These are phyloP conservation scores for Asterophora parasitica DNA, from an alignment of 768 basidiomycete genomes.

Conservation along the genomic window DNA sequence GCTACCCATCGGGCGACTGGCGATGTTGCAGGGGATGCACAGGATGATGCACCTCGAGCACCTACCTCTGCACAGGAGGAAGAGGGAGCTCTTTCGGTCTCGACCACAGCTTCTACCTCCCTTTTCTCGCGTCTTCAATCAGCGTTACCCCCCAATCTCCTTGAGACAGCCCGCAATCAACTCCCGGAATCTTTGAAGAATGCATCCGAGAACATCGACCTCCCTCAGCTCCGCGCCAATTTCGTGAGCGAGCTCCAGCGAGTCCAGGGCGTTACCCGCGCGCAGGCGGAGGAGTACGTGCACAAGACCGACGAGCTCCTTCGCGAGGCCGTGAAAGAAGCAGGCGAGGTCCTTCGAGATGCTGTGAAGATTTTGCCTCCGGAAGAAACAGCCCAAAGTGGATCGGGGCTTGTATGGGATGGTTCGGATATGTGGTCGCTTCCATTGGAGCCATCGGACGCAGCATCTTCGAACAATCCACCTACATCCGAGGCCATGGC, in stretches of 20 bases:
- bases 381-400: constrained; percentile 35
- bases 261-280: constrained; percentile 69
- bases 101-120: constrained; percentile 19
- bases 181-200: constrained; percentile 64
- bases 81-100: constrained; percentile 17
- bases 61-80: constrained; percentile 11
- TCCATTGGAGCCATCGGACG: constrained; percentile 34
- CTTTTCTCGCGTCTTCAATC: constrained; percentile 70
- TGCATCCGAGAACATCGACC: constrained; percentile 58
- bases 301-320: constrained; percentile 66
- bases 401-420: constrained; percentile 64
- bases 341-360: constrained; percentile 77
- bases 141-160: constrained; percentile 70
- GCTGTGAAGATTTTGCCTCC: constrained; percentile 93
- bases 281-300: constrained; percentile 81
- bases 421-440: constrained; percentile 85
- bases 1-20: neutral
- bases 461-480: constrained; percentile 1
- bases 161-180: constrained; percentile 60
- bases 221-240: constrained; percentile 61
- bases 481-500: constrained; percentile 18
- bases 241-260: constrained; percentile 64
- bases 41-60: constrained; percentile 1
- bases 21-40: constrained; percentile 9
- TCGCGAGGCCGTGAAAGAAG: constrained; percentile 71